Conservation (phyloP, 1,284 basidiomycete genomes). For the Leccinum colubrinum region DNA sequence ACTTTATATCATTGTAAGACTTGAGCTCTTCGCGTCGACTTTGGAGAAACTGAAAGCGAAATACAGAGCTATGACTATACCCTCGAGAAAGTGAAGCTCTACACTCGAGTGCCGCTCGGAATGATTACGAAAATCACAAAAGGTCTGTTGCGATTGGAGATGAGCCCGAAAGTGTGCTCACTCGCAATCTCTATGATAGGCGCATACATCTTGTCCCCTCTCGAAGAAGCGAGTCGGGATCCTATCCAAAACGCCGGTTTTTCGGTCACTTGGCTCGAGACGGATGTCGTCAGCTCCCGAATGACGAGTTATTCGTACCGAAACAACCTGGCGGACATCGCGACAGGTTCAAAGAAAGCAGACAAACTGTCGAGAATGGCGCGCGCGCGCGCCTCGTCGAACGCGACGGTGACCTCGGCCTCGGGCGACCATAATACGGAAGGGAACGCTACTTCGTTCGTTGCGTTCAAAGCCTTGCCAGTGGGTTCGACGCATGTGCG, state of each 20-base stretch:
- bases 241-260: constrained; percentile 87
- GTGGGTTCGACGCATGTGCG: constrained; percentile 61
- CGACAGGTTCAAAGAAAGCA: constrained; percentile 26
- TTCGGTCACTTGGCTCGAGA: constrained; percentile 69
- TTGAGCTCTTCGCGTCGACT: neutral
- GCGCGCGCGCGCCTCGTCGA: constrained; percentile 23
- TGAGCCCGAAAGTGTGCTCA: neutral
- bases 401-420: constrained; percentile 16
- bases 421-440: constrained; percentile 29
- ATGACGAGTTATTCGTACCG: constrained; percentile 82
- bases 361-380: constrained; percentile 8
- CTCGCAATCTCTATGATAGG: constrained; percentile 44
- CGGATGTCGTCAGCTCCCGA: constrained; percentile 63
- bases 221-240: constrained; percentile 89
- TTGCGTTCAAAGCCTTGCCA: constrained; percentile 75
- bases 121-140: constrained; percentile 84
- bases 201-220: constrained; percentile 86
- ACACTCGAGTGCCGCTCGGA: constrained; percentile 84
- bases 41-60: constrained; percentile 8
- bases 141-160: constrained; percentile 46
- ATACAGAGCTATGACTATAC: constrained; percentile 84
- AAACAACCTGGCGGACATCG: constrained; percentile 50
- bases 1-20: constrained; percentile 63
- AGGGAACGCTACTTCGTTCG: constrained; percentile 44
- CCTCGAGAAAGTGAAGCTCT: constrained; percentile 87